Conservation (phyloP, 164 flowering plant genomes). For the Vitis riparia region DNA sequence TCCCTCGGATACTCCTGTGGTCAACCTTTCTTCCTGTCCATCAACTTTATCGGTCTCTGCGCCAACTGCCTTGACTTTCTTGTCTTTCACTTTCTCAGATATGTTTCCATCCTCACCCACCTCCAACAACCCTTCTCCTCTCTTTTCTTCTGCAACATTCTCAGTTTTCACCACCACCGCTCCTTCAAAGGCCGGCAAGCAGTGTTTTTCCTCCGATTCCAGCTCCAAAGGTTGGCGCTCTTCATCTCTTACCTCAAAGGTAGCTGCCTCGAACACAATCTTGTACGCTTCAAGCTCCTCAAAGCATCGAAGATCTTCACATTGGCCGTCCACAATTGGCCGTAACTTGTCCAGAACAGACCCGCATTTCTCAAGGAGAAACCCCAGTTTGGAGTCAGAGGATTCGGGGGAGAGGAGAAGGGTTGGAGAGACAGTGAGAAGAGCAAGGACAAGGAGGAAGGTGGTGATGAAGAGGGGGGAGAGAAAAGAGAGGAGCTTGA, state of each 20-base stretch:
- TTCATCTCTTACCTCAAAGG: conserved; percentile 13
- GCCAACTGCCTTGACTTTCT: conserved; percentile 22
- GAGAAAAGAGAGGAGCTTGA: conserved; percentile 65
- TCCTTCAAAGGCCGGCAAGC: neutral
- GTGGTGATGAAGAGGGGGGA: conserved; percentile 83
- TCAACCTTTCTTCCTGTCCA: conserved; percentile 10
- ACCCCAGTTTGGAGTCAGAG: conserved; percentile 26
- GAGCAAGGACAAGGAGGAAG: conserved; percentile 51
- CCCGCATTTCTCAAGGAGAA: conserved; percentile 17
- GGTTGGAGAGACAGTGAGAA: conserved; percentile 37
- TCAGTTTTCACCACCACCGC: neutral
- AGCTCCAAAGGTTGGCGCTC: neutral
- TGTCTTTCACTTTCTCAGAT: conserved; percentile 19
- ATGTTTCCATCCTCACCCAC: conserved; percentile 13
- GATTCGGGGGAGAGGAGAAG: conserved; percentile 11
- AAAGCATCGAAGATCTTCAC: conserved; percentile 2
- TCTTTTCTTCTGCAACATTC: conserved; percentile 13
- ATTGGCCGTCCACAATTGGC: conserved; percentile 19
- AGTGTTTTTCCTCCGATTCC: conserved; percentile 9
- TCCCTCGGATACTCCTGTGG: conserved; percentile 31
- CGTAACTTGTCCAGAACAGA: conserved; percentile 17
- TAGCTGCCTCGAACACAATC: conserved; percentile 36
- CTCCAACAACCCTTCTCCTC: neutral
- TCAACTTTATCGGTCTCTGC: conserved; percentile 27
- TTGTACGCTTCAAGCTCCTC: conserved; percentile 46